Conservation (phyloP, 345 rosid species). For the Hirschfeldia incana region DNA sequence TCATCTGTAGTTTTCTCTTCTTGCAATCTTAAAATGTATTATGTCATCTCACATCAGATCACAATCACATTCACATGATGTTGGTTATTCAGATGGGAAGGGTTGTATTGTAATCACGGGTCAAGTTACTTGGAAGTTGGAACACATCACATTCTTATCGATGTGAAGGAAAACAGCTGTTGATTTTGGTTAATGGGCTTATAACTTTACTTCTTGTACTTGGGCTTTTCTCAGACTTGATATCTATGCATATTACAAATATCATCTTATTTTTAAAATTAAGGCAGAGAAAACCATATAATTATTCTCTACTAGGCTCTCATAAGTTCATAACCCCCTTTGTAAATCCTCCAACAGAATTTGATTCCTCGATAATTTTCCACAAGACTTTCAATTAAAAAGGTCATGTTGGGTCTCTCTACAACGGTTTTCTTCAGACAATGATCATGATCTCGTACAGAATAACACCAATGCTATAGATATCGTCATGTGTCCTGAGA, state of each 20-base stretch:
- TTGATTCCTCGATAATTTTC: conserved; percentile 54
- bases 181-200: neutral
- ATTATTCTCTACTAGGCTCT: neutral
- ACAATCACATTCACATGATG: neutral
- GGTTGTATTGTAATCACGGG: neutral
- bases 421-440: conserved; percentile 71
- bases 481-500: conserved; percentile 63
- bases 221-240: neutral
- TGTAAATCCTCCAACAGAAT: conserved; percentile 1
- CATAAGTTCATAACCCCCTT: neutral
- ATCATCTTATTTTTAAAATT: neutral
- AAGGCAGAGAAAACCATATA: neutral
- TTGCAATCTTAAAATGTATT: neutral
- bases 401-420: conserved; percentile 69
- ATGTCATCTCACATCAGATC: neutral
- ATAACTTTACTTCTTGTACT: neutral
- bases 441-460: conserved; percentile 76
- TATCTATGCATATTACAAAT: neutral
- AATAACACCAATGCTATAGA: conserved; percentile 89
- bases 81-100: neutral
- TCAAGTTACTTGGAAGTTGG: neutral
- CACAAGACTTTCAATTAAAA: conserved; percentile 52
- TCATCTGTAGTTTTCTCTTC: neutral
- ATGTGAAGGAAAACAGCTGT: neutral
- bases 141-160: neutral